A percentile compares a stretch with the other conserved stretches of the same genome.
These are phyloP conservation scores for Rhododendron williamsianum DNA, from an alignment of 148 eudicot genomes.

Conservation along the genomic window DNA sequence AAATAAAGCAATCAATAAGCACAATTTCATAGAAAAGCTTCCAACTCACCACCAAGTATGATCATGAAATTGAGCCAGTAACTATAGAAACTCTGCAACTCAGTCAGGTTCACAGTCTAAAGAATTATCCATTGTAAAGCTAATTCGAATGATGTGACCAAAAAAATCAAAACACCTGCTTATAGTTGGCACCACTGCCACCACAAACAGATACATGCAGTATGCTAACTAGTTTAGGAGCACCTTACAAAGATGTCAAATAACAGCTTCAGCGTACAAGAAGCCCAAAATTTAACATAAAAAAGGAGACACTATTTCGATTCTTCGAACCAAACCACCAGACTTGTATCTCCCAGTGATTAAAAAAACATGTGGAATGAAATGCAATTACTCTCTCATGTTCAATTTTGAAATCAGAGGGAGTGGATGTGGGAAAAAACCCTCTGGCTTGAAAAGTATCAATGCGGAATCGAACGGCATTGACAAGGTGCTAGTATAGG, in stretches of 20 bases:
- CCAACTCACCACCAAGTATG: background rate
- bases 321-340: background rate
- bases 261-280: background rate
- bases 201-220: too few species aligned
- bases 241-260: background rate
- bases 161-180: background rate
- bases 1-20: background rate
- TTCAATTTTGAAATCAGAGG: background rate
- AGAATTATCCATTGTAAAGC: background rate
- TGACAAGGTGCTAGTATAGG: background rate
- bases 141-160: background rate
- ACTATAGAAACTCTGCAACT: background rate
- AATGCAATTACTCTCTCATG: background rate
- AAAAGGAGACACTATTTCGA: background rate
- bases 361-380: background rate
- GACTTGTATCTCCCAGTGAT: background rate
- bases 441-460: background rate
- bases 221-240: background rate
- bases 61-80: background rate
- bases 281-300: background rate
- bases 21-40: background rate
- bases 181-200: background rate
- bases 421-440: background rate
- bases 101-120: background rate
- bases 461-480: background rate